Evolutionary conservation across 345 rosid genomes (phyloP).

Genomic region (Eutrema heterophyllum): DNA sequence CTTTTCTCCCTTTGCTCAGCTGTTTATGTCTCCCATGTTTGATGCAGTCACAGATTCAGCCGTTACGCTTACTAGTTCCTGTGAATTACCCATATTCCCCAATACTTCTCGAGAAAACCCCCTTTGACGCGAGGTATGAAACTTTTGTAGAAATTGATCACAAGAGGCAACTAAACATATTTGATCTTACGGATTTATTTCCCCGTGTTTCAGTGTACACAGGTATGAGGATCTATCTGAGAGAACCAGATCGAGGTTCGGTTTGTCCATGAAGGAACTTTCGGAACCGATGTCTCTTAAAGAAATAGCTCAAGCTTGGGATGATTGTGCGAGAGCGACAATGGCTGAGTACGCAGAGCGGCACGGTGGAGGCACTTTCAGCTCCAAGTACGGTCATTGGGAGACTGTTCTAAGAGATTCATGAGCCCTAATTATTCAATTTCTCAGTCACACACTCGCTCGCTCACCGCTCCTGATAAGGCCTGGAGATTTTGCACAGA

Average conservation of each 20-base stretch:
- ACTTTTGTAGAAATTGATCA: not conserved
- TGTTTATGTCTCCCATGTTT: not conserved
- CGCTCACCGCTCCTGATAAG: not conserved
- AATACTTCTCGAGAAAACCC: constrained; percentile 47
- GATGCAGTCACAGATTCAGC: constrained; percentile 70
- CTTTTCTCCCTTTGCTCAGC: not conserved
- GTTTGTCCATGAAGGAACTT: constrained; percentile 41
- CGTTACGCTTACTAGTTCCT: constrained; percentile 64
- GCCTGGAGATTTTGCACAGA: not conserved
- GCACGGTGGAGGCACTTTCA: constrained; percentile 66
- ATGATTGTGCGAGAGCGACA: constrained; percentile 48
- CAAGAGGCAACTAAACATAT: not conserved
- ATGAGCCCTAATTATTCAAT: not conserved
- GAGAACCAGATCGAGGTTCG: constrained; percentile 51
- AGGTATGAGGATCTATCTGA: constrained; percentile 51
- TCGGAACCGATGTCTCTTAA: constrained; percentile 56
- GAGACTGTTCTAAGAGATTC: constrained; percentile 35
- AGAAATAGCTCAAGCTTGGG: constrained; percentile 68
- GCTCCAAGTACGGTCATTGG: constrained; percentile 69
- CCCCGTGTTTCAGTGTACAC: constrained; percentile 32
- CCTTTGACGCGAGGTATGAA: constrained; percentile 55
- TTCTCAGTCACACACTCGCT: not conserved
- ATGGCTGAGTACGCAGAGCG: constrained; percentile 48
- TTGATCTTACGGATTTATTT: not conserved
- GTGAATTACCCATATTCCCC: constrained; percentile 66